Evolutionary conservation across 805 yeast species (phyloP).

Genomic region (Metschnikowia similis): DNA sequence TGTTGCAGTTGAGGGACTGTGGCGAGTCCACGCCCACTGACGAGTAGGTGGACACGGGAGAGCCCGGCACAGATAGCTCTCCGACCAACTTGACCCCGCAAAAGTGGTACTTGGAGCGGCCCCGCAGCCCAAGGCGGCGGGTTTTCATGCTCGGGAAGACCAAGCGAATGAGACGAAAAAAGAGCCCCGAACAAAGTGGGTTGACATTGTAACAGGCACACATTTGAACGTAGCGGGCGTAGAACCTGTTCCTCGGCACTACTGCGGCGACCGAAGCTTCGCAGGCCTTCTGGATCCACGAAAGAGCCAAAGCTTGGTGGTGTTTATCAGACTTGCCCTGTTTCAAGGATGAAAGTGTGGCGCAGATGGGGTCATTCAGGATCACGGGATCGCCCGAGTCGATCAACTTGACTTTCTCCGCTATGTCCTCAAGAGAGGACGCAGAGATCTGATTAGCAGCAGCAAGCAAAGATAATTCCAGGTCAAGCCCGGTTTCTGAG

Average conservation of each 20-base stretch:
- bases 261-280: slow-evolving; percentile 40
- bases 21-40: slow-evolving; percentile 13
- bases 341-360: slow-evolving; percentile 3
- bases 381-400: slow-evolving; percentile 5
- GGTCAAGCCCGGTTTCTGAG: slow-evolving; percentile 6
- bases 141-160: slow-evolving; percentile 59
- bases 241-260: slow-evolving; percentile 40
- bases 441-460: slow-evolving; percentile 4
- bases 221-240: slow-evolving; percentile 37
- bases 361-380: slow-evolving; percentile 8
- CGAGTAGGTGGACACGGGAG: slow-evolving; percentile 17
- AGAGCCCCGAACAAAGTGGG: slow-evolving; percentile 71
- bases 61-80: slow-evolving; percentile 14
- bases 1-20: slow-evolving; percentile 12
- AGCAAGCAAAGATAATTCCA: slow-evolving; percentile 9
- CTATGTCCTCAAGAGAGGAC: slow-evolving; percentile 11
- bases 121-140: slow-evolving; percentile 76
- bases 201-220: slow-evolving; percentile 42
- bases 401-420: slow-evolving; percentile 9
- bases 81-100: slow-evolving; percentile 57
- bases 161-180: slow-evolving; percentile 48
- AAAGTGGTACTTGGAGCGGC: slow-evolving; percentile 80
- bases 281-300: slow-evolving; percentile 74
- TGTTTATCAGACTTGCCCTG: slow-evolving; percentile 45
- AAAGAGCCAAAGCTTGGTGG: slow-evolving; percentile 76